phyloP scores from a whole-genome alignment of 345 rosid species.

The Punica granatum region DNA sequence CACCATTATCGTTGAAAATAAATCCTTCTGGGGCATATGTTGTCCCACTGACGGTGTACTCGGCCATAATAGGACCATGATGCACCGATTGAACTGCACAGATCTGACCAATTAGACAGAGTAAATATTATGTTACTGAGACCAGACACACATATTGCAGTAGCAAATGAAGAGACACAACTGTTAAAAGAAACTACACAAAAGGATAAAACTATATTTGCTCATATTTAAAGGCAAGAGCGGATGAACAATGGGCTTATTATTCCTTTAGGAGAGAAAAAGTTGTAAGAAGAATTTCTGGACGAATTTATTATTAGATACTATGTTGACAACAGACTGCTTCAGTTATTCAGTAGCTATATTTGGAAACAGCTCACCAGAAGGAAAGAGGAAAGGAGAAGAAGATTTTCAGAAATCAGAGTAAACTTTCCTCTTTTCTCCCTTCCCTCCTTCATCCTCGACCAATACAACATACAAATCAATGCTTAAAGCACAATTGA shows the following conservation, averaged over 20 bases:
- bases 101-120: conserved; percentile 40
- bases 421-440: neutral
- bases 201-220: neutral
- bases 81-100: conserved; percentile 75
- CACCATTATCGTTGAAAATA: conserved; percentile 53
- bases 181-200: neutral
- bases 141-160: neutral
- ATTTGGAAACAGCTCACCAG: neutral
- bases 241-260: neutral
- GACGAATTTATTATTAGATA: neutral
- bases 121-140: neutral
- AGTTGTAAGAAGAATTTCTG: neutral
- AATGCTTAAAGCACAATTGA: neutral
- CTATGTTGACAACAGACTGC: neutral
- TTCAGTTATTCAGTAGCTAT: neutral
- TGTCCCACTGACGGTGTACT: conserved; percentile 83
- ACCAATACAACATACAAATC: neutral
- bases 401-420: neutral
- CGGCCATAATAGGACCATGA: conserved; percentile 53
- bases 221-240: neutral
- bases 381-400: neutral
- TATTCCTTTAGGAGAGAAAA: neutral
- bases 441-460: neutral
- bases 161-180: neutral
- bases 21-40: conserved; percentile 96